These are phyloP conservation scores for Lolium perenne DNA, from an alignment of 176 grass and related monocot species.

Conservation along the genomic window DNA sequence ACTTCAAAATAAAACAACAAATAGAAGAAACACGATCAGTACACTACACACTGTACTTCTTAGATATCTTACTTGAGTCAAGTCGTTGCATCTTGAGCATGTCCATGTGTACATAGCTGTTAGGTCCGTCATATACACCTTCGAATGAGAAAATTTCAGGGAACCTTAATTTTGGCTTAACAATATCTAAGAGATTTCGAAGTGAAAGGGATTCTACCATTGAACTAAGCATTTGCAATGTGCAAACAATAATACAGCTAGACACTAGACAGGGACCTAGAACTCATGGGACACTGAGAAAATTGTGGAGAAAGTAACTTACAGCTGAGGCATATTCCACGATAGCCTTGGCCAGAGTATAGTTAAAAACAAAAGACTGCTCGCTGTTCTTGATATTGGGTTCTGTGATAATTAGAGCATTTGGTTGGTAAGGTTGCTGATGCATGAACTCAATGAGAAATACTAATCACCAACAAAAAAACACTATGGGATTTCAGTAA, in stretches of 20 bases:
- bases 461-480: not conserved
- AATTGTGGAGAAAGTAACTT: slow-evolving; percentile 45
- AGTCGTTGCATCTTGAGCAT: slow-evolving; percentile 86
- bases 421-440: not conserved
- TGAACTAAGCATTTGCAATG: not conserved
- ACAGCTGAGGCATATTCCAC: slow-evolving; percentile 96
- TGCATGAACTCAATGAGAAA: not conserved
- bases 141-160: not conserved
- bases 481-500: not conserved
- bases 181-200: not conserved
- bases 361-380: slow-evolving; percentile 58
- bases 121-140: slow-evolving; percentile 80
- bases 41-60: not conserved
- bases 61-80: slow-evolving; percentile 65
- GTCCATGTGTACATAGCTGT: slow-evolving; percentile 73
- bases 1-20: slow-evolving; percentile 21
- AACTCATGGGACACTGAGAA: slow-evolving; percentile 1
- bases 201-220: not conserved
- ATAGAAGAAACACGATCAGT: slow-evolving; percentile 12
- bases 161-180: slow-evolving; percentile 12
- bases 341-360: slow-evolving; percentile 78
- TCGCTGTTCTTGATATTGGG: slow-evolving; percentile 42
- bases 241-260: not conserved
- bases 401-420: slow-evolving; percentile 61
- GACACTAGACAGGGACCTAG: not conserved